Percentiles rank a stretch among this genome's conserved stretches.
phyloP scores from a whole-genome alignment of 129 eudicot genomes.

The Chrysanthemum lavandulifolium region DNA sequence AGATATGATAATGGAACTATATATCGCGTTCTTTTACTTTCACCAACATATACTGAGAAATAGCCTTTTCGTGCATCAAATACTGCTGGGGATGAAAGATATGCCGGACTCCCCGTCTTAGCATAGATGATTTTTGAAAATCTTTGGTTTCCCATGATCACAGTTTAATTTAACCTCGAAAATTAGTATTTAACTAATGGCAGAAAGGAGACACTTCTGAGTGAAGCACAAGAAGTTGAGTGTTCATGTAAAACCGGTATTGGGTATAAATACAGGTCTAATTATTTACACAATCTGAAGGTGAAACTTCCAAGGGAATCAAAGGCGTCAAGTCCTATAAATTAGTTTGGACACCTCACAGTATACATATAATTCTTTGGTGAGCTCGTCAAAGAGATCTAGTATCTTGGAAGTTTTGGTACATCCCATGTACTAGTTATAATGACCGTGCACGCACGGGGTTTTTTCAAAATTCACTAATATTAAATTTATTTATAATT shows the following conservation, averaged over 20 bases:
- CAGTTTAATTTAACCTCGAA: neutral
- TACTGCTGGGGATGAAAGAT: neutral
- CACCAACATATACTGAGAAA: constrained; percentile 29
- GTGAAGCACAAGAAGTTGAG: constrained; percentile 4
- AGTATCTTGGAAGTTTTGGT: constrained; percentile 10
- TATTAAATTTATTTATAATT: too few species aligned
- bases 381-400: constrained; percentile 3
- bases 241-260: neutral
- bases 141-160: constrained; percentile 11
- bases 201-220: neutral
- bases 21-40: constrained; percentile 24
- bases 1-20: constrained; percentile 17
- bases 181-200: neutral
- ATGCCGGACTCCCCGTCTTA: neutral
- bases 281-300: neutral
- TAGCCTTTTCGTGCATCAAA: constrained; percentile 17
- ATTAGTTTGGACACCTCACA: too few species aligned
- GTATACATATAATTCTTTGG: neutral
- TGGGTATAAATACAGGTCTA: constrained; percentile 25
- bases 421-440: neutral
- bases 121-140: constrained; percentile 9
- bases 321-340: neutral
- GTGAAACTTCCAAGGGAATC: neutral
- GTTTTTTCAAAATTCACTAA: too few species aligned
- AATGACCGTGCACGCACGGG: too few species aligned